phyloP scores from a whole-genome alignment of 176 grass and related monocot genomes.

The Echinochloa phyllopogon region DNA sequence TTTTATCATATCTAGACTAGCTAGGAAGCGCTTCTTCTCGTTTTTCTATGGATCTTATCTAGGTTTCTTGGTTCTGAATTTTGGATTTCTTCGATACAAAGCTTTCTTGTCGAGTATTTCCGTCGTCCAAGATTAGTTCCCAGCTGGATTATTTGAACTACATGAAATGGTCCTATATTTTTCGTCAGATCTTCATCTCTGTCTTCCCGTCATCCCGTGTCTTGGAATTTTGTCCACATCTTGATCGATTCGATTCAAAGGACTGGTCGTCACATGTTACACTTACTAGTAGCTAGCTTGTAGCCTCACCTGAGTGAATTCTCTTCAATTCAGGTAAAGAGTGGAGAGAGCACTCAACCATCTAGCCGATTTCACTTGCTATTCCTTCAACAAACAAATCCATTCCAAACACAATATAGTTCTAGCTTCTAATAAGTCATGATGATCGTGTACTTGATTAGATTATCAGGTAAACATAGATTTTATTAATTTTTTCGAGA shows the following conservation, averaged over 20 bases:
- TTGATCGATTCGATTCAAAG: slow-evolving; percentile 35
- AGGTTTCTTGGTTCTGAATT: slow-evolving; percentile 32
- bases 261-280: slow-evolving; percentile 37
- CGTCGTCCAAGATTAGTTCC: slow-evolving; percentile 27
- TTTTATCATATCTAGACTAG: neutral
- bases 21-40: neutral
- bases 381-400: neutral
- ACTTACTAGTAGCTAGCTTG: slow-evolving; percentile 12
- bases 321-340: slow-evolving; percentile 16
- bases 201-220: slow-evolving; percentile 20
- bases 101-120: neutral
- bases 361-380: neutral
- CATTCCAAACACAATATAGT: neutral
- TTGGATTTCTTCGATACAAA: neutral
- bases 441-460: neutral
- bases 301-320: slow-evolving; percentile 46
- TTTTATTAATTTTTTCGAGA: slow-evolving; percentile 15
- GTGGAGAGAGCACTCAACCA: slow-evolving; percentile 11
- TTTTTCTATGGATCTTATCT: slow-evolving; percentile 34
- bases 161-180: slow-evolving; percentile 44
- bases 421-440: neutral
- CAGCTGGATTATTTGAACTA: slow-evolving; percentile 10
- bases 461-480: neutral
- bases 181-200: slow-evolving; percentile 35
- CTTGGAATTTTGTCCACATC: slow-evolving; percentile 29